A percentile compares a stretch with the other conserved stretches of the same genome.
Evolutionary conservation across 306 rosid genomes (phyloP).

Genomic region (Trichosanthes truncata): DNA sequence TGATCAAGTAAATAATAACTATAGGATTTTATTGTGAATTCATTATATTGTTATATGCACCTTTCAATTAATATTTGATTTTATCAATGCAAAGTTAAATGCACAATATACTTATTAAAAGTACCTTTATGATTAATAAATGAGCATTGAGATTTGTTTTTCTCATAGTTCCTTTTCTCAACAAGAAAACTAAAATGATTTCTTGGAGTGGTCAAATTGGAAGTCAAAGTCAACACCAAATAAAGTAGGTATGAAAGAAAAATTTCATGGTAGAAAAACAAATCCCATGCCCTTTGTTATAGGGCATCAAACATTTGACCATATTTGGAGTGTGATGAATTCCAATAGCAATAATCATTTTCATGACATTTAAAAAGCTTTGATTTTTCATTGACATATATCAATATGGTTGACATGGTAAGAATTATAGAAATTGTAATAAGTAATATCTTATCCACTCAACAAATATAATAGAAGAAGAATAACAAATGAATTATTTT

Average conservation of each 20-base stretch:
- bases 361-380: not conserved
- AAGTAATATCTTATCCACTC: not conserved
- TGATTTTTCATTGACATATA: not conserved
- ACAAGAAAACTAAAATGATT: not conserved
- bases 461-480: not conserved
- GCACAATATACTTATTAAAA: not conserved
- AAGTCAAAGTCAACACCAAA: not conserved
- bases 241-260: not conserved
- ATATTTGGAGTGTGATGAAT: not conserved
- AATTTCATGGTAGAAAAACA: not conserved
- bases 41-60: not conserved
- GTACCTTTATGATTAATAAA: not conserved
- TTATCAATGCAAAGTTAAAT: not conserved
- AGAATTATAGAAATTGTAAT: not conserved
- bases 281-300: not conserved
- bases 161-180: not conserved
- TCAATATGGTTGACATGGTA: not conserved
- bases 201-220: not conserved
- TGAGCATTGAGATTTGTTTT: not conserved
- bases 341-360: not conserved
- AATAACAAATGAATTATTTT: not conserved
- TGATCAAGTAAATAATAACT: not conserved
- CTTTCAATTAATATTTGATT: not conserved
- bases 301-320: conserved; percentile 4
- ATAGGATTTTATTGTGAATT: not conserved